Base-by-base conservation (phyloP, 352 stramenopile species). In the Phytopythium chamaehyphon region DNA sequence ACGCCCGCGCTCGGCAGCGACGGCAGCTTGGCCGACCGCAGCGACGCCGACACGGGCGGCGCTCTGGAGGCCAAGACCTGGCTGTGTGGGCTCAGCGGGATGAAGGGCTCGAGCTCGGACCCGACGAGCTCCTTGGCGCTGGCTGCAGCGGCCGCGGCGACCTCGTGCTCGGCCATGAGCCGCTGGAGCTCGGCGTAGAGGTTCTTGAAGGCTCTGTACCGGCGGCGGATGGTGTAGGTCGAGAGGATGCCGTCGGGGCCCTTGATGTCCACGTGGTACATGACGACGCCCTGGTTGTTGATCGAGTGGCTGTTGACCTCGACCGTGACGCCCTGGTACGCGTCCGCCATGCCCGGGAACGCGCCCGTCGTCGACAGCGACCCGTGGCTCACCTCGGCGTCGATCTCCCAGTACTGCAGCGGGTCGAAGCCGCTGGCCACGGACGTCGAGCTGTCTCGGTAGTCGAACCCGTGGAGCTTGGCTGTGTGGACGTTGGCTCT, bases 201-300 rank as follows among this genome's bases (percentile, higher is more conserved):
- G 47, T 87, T 83, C 47, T 86, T 87, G 64, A 94, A 94, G 12
- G 76, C 81, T 19, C 73, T 73, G 62, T 88, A 94, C 24, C 83
- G 81, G 23, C 79, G 64, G 8, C 83, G 81, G 61, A 94, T 94
- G 6, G 83, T 94, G 72, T 94, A 94, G 4, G 83, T 90, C 36
- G 77, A 88, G 12, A 93, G 57, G 45, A 90, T 61, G 0, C 80
- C 80, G 26, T 90, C 68, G 0, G 81, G 82, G 9, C 77, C 78
- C 55, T 90, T 87, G 40, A 94, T 89, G 48, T 94, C 83, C 46
- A 94, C 81, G 62, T 94, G 83, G 55, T 94, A 94, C 79, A 94
- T 90, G 51, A 94, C 83, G 11, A 86, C 76, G 50, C 84, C 84
- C 61, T 91, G 77, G 39, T 71, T 78, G 26, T 81, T 84, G 44